Evolutionary conservation across 805 yeast species (phyloP).

Genomic region (Saccharomycopsis sp.): DNA sequence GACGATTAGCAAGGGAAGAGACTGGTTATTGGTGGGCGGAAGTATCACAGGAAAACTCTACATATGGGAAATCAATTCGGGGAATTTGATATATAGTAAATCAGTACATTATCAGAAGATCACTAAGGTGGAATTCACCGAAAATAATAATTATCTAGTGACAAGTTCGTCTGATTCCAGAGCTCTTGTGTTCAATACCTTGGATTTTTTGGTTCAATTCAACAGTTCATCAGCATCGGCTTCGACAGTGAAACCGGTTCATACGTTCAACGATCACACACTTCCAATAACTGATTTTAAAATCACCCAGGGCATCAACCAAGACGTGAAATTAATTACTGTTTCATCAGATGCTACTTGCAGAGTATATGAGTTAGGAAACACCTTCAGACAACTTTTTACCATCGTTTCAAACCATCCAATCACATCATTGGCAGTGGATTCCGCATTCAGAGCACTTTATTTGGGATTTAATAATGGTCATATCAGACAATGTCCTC

Average conservation of each 20-base stretch:
- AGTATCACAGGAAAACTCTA: conserved; percentile 69
- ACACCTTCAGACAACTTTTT: conserved; percentile 39
- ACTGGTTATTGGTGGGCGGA: conserved; percentile 66
- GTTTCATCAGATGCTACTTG: conserved; percentile 70
- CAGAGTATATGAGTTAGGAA: conserved; percentile 55
- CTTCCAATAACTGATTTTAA: conserved; percentile 37
- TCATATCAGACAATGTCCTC: conserved; percentile 45
- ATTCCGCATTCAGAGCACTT: conserved; percentile 71
- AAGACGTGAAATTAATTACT: conserved; percentile 61
- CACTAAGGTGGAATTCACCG: conserved; percentile 49
- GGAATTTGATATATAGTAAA: conserved; percentile 61
- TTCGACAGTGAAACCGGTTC: conserved; percentile 45
- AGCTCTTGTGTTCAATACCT: conserved; percentile 62
- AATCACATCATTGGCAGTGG: conserved; percentile 53
- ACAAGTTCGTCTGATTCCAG: conserved; percentile 83
- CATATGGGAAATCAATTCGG: conserved; percentile 81
- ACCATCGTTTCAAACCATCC: conserved; percentile 66
- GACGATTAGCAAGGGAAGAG: conserved; percentile 29
- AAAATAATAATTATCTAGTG: conserved; percentile 59
- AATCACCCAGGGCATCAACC: conserved; percentile 41
- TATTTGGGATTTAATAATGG: conserved; percentile 70
- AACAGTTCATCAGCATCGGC: conserved; percentile 30
- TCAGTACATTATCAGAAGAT: conserved; percentile 77
- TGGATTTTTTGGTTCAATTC: conserved; percentile 44
- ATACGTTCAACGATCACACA: conserved; percentile 55